Percentiles rank a stretch among this genome's conserved stretches.
Conservation (phyloP, 257 asterid species). For the Cinchona pubescens region DNA sequence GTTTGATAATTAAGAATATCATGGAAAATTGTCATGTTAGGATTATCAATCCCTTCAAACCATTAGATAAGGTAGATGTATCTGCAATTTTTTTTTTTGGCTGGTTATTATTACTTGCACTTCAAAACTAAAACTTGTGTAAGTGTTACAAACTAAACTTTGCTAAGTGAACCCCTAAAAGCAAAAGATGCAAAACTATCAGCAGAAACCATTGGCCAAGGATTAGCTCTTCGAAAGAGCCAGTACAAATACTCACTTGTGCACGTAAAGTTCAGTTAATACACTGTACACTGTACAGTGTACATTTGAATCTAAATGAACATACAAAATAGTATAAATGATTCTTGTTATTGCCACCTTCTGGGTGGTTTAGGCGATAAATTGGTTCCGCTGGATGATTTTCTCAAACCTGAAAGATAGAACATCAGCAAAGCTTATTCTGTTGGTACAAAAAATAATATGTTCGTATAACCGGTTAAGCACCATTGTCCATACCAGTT, state of each 20-base stretch:
- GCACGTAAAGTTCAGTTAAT: not conserved
- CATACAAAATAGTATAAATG: not conserved
- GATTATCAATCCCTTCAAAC: too few relatives aligned
- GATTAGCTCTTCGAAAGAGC: constrained; percentile 2
- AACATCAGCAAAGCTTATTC: not conserved
- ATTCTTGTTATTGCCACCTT: constrained; percentile 34
- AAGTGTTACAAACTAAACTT: not conserved
- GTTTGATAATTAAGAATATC: too few relatives aligned
- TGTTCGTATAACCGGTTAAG: too few relatives aligned
- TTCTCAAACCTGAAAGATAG: constrained; percentile 42
- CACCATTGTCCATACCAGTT: constrained; percentile 32
- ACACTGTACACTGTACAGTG: constrained; percentile 3
- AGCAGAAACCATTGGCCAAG: not conserved
- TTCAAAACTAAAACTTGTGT: not conserved
- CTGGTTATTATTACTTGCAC: not conserved
- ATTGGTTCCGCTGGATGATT: constrained; percentile 35
- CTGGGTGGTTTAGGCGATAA: constrained; percentile 27
- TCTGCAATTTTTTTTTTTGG: not conserved
- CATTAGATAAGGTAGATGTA: not conserved
- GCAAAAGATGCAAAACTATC: not conserved
- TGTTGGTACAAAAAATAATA: not conserved
- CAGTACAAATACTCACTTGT: not conserved
- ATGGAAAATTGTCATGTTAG: too few relatives aligned
- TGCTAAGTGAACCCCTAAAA: constrained; percentile 1
- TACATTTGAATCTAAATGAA: not conserved